Base-by-base conservation (phyloP, 2,329 filamentous ascomycete genomes). In the Xylaria sp. region DNA sequence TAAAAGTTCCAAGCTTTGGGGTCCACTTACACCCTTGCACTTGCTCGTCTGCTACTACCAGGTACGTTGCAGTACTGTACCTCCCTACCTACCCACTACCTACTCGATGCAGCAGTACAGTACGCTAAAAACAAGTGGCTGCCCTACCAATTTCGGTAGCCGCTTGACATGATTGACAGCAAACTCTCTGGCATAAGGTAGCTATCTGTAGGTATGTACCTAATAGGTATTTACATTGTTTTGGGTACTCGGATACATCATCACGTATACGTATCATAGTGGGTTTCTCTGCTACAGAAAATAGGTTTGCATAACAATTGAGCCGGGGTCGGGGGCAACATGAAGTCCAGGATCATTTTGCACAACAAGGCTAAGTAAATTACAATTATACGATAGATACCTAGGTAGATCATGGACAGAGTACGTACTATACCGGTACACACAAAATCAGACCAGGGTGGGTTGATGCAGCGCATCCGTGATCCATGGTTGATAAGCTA, bases 1-100 rank as follows among this genome's bases (percentile, higher is more conserved):
- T 27, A 45, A 56, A 60, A 68, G 66, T 66, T 56, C 66, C 63
- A 66, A 59, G 57, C 61, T 51, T n/a, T 65, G 22, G 56, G 42
- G 31, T 39, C 65, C 59, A 63, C 59, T 36, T 31, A 1, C 5
- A 51, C 20, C 59, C 53, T 47, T 66, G 63, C 58, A 53, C 39
- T 13, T 44, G 44, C 44, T 36, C 50, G 33, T 29, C 11, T 45
- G 20, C 36, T 42, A n/a, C 61, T 38, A 56, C 20, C 38, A 17
- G 29, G 50, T 17, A 39, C 31, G 20, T 38, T 54, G n/a, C 33
- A 54, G 25, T 44, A 44, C 38, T 11, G 36, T 25, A 50, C 57
- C 13, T 47, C 33, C 5, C 17, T 47, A 57, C n/a, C n/a, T n/a
- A n/a, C 27, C 9, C 7, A 39, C 31, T 20, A 27, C 31, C 42